These are phyloP conservation scores for Tilletia caries DNA, from an alignment of 1,284 basidiomycete species.

Conservation along the genomic window DNA sequence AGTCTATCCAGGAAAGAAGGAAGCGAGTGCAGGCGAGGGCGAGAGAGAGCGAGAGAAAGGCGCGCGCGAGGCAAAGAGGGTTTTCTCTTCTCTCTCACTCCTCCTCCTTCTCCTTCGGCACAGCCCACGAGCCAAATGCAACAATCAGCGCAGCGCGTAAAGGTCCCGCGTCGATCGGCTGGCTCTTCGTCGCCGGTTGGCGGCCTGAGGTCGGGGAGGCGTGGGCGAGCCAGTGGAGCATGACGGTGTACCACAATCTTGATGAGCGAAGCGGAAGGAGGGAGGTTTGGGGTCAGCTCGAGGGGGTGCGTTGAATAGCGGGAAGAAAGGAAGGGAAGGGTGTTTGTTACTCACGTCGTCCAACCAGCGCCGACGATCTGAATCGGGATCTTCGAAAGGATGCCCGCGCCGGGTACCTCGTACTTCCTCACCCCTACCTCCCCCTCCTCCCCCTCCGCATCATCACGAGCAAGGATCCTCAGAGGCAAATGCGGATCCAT, in stretches of 20 bases:
- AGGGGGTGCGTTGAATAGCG: neutral
- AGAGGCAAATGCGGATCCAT: conserved; percentile 65
- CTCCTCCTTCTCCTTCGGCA: neutral
- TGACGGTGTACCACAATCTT: conserved; percentile 20
- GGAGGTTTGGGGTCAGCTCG: too few species aligned
- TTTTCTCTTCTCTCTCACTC: neutral
- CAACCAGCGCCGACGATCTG: conserved; percentile 51
- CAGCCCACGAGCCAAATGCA: neutral
- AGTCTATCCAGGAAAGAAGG: too few species aligned
- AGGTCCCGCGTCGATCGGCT: neutral
- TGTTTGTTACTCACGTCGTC: conserved; percentile 30
- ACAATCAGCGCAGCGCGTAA: neutral
- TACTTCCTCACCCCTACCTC: conserved; percentile 38
- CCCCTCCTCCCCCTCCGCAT: conserved; percentile 6
- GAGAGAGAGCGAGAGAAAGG: too few species aligned
- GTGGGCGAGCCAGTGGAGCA: conserved; percentile 17
- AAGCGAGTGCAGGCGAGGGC: too few species aligned
- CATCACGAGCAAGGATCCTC: conserved; percentile 30
- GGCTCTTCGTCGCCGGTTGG: neutral
- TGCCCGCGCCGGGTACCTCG: conserved; percentile 33
- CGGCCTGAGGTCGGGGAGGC: neutral
- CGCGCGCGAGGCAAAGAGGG: too few species aligned
- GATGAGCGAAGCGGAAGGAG: neutral
- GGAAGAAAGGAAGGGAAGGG: neutral
- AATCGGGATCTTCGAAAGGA: conserved; percentile 40